Evolutionary conservation across 805 yeast genomes (phyloP).

Genomic region (Zygosaccharomyces kombuchaensis): DNA sequence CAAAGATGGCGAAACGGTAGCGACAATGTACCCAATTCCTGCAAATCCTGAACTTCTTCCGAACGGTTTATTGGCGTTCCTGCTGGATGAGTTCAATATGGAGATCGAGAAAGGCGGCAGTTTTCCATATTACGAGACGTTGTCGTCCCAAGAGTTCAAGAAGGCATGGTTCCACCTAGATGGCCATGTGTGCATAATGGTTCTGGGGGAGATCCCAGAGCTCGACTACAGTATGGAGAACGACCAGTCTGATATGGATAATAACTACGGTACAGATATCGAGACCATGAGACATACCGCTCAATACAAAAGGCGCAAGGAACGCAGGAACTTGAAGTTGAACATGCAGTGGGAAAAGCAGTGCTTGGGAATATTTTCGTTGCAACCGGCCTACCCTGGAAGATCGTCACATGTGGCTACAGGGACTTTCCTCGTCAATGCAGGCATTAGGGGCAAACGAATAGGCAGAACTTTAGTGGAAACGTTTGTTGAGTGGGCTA

Average conservation of each 20-base stretch:
- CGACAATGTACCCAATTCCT: constrained; percentile 84
- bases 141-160: constrained; percentile 71
- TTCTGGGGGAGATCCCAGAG: constrained; percentile 68
- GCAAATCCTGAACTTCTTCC: constrained; percentile 60
- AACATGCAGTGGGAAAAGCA: constrained; percentile 83
- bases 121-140: constrained; percentile 76
- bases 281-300: constrained; percentile 25
- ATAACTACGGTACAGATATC: constrained; percentile 21
- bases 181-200: constrained; percentile 51
- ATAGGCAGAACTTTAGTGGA: constrained; percentile 83
- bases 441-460: constrained; percentile 88
- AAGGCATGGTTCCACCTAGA: constrained; percentile 70
- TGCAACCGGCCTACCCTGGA: constrained; percentile 90
- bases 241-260: constrained; percentile 16
- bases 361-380: constrained; percentile 81
- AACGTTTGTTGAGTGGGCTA: constrained; percentile 88
- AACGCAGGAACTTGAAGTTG: constrained; percentile 26
- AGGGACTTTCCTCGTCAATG: constrained; percentile 82
- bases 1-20: constrained; percentile 86
- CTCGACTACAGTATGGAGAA: constrained; percentile 37
- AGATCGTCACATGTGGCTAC: constrained; percentile 91
- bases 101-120: constrained; percentile 88
- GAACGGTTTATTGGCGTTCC: constrained; percentile 67
- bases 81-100: constrained; percentile 89
- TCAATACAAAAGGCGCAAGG: constrained; percentile 28